Base-by-base conservation (phyloP, 1,284 basidiomycete species). In the Rhizoctonia solani region DNA sequence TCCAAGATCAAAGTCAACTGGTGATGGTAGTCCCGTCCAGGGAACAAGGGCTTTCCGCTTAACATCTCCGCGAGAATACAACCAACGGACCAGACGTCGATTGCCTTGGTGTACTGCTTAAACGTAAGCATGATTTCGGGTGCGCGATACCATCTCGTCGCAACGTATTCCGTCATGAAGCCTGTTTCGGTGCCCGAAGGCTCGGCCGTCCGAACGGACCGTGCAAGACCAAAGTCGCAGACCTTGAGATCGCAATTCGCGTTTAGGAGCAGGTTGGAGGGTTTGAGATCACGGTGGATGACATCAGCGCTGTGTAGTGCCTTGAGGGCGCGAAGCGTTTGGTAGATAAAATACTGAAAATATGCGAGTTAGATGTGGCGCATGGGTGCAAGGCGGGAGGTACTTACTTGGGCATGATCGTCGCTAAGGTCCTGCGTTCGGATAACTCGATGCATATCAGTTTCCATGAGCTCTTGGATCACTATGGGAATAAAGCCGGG, bases 11-110 rank as follows among this genome's bases (percentile, higher is more conserved):
- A 84, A 4, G 88, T 89, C 29, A 98, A 84, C 73, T 98, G 95
- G 74, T 98, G 92, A 78, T 98, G 95, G 77, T 95, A 98, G 79
- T 98, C 95, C 21, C 94, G 87, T 14, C 96, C 95, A 0, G 95
- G 96, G 82, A 98, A 98, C 16, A 98, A 83, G 0, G 95, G 95
- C 74, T 94, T 91, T 23, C 94, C 92, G 2, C 87, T 90, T 4
- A 98, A 81, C 95, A 98, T 98, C 80, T 98, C 95, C 1, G 94
- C 96, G 32, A 98, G 84, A 75, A 98, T 97, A 76, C 95, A 98
- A 4, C 95, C 95, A 29, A 98, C 92, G 9, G 93, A 95, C 95
- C 95, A 97, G 16, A 95, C 85, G 73, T 95, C 93, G 73, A 95
- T 94, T 30, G 92, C 88, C 80, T 95, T 95, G 67, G 93, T 95